Base-by-base conservation (phyloP, 768 basidiomycete species). In the Suillus paluster region DNA sequence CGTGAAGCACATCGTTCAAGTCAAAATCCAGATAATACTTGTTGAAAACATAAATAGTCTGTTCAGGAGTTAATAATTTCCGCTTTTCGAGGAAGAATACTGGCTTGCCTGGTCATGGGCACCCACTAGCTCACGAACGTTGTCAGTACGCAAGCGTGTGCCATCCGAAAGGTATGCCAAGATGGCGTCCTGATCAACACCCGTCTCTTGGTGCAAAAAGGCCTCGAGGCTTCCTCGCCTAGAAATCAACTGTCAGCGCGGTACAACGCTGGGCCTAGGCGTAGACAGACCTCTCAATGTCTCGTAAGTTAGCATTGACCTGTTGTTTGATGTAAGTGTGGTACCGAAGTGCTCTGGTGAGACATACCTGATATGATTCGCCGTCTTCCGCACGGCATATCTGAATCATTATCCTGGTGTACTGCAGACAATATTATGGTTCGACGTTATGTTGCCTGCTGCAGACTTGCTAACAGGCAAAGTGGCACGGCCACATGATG, bases 31-130 rank as follows among this genome's bases (percentile, higher is more conserved):
- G 82, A 68, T 90, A 91, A 68, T 84, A 79, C 69, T 92, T 92
- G 76, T 94, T 94, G 77, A 91, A 95, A 6, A 94, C 90, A 68
- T 85, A 94, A 63, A 95, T 89, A 8, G 86, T 81, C 92, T 85
- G 27, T 45, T 17, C 23, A 3, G n/a, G 23, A 15, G 79, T 58
- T 59, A 50, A 68, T 53, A 17, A 61, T 53, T 44, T 17, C 57
- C 17, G 25, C 2, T 4, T 19, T 14, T 50, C 39, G 15, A 21
- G 42, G 36, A 25, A 42, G 21, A 50, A 21, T n/a, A 46, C 6
- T 39, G n/a, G 72, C 81, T 56, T 55, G 91, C 92, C 82, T 93
- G 91, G 75, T 91, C 90, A 68, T 87, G 85, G 23, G 84, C 79
- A 54, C 89, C 88, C 39, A 86, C 90, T 42, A 95, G 77, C 67